These are phyloP conservation scores for Camptophora hylomeconis DNA, from an alignment of 2,329 filamentous ascomycete genomes.

Conservation along the genomic window DNA sequence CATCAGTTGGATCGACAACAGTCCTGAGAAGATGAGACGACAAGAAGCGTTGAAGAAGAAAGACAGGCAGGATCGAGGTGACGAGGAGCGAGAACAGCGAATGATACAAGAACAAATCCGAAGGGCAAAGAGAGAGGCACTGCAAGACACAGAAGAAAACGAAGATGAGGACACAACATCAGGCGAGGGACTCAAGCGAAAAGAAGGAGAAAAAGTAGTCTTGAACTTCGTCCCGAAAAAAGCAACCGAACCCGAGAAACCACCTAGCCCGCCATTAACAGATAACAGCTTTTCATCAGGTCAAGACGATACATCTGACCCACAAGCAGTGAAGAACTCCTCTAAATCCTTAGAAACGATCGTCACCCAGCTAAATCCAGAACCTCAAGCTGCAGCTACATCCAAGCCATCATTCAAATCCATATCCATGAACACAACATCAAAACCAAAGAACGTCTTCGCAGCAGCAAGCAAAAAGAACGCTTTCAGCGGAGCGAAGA, in stretches of 20 bases:
- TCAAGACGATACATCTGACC: conserved; percentile 4
- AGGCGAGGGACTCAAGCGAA: conserved; percentile 35
- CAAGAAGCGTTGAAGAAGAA: conserved; percentile 71
- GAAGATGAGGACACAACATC: conserved; percentile 27
- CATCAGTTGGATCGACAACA: conserved; percentile 84
- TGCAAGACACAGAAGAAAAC: conserved; percentile 31
- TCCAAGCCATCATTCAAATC: conserved; percentile 21
- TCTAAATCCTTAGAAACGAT: conserved; percentile 2
- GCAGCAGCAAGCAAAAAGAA: conserved; percentile 52
- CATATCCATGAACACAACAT: conserved; percentile 47
- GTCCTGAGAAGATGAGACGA: conserved; percentile 66
- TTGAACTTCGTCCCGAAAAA: conserved; percentile 46
- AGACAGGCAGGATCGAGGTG: conserved; percentile 76
- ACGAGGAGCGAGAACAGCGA: conserved; percentile 77
- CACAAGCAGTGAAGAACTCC: not conserved
- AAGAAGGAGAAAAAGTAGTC: conserved; percentile 64
- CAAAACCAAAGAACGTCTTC: conserved; percentile 68
- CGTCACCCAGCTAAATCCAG: conserved; percentile 8
- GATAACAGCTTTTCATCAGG: conserved; percentile 9
- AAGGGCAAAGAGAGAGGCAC: conserved; percentile 52
- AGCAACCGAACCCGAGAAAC: conserved; percentile 14
- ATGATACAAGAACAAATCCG: conserved; percentile 74
- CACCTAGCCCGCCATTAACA: conserved; percentile 17
- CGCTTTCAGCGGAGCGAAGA: conserved; percentile 50
- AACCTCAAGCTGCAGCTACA: not conserved